These are phyloP conservation scores for Exophiala bonariae DNA, from an alignment of 2,329 filamentous ascomycete species.

Conservation along the genomic window DNA sequence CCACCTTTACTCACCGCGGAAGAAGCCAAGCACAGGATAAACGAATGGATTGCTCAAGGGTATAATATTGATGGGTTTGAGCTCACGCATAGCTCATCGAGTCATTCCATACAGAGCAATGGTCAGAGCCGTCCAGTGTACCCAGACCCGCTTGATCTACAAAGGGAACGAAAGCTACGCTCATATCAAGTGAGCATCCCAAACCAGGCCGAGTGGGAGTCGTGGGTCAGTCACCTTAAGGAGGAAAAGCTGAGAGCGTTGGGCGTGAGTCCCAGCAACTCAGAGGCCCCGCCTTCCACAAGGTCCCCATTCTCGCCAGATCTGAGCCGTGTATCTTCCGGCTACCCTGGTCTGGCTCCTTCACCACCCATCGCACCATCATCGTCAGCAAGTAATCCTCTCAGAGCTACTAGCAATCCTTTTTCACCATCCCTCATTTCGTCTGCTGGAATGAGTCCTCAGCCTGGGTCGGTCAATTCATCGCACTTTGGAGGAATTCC, in stretches of 20 bases:
- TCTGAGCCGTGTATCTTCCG: conserved; percentile 68
- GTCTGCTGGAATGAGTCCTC: conserved; percentile 64
- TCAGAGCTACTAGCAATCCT: conserved; percentile 58
- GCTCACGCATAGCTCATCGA: conserved; percentile 25
- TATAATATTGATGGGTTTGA: conserved; percentile 44
- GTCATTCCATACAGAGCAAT: conserved; percentile 3
- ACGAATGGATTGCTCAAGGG: conserved; percentile 43
- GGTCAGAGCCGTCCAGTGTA: conserved; percentile 45
- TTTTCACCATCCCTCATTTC: conserved; percentile 63
- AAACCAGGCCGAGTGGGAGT: conserved; percentile 62
- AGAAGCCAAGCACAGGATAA: conserved; percentile 41
- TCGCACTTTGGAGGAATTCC: conserved; percentile 65
- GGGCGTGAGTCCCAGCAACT: conserved; percentile 77
- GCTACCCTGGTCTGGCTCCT: conserved; percentile 74
- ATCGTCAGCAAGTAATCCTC: conserved; percentile 72
- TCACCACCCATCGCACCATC: conserved; percentile 80
- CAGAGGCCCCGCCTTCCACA: conserved; percentile 63
- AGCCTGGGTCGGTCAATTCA: conserved; percentile 66
- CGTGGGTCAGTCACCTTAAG: conserved; percentile 77
- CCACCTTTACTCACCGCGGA: conserved; percentile 38
- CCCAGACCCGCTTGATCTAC: conserved; percentile 41
- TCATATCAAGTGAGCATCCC: conserved; percentile 43
- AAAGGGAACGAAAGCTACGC: conserved; percentile 35
- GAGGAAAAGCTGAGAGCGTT: conserved; percentile 92
- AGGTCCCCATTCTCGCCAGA: conserved; percentile 63